These are phyloP conservation scores for Rosa hybrid DNA, from an alignment of 331 rosid species.

Conservation along the genomic window DNA sequence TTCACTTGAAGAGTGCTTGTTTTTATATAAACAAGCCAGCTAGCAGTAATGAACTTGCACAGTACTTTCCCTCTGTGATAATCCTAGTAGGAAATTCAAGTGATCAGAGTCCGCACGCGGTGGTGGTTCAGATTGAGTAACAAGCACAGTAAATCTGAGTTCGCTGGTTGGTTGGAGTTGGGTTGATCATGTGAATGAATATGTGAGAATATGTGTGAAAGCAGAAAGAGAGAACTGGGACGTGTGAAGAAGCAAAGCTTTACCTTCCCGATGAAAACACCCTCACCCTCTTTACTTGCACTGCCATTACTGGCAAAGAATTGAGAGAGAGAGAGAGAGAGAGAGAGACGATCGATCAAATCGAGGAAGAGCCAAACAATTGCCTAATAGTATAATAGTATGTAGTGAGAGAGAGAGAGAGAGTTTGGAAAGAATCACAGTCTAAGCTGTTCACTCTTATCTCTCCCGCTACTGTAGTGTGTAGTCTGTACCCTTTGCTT, in stretches of 20 bases:
- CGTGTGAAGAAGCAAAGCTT: conserved; percentile 41
- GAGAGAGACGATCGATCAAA: conserved; percentile 53
- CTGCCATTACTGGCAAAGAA: conserved; percentile 63
- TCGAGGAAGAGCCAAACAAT: conserved; percentile 66
- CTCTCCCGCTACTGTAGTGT: conserved; percentile 9
- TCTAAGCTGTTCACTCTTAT: conserved; percentile 10
- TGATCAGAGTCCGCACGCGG: conserved; percentile 9
- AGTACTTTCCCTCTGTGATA: not conserved
- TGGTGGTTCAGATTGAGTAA: conserved; percentile 3
- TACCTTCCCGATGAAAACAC: conserved; percentile 96
- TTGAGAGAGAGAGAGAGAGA: conserved; percentile 29
- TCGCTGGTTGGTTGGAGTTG: not conserved
- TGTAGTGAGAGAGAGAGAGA: conserved; percentile 11
- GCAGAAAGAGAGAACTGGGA: conserved; percentile 2
- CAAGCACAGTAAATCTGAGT: conserved; percentile 1
- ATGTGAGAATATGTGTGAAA: conserved; percentile 16
- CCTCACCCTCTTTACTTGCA: conserved; percentile 60
- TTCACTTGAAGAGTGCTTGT: conserved; percentile 36
- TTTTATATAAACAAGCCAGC: not conserved
- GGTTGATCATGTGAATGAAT: conserved; percentile 10
- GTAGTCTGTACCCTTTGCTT: conserved; percentile 9
- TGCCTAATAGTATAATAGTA: conserved; percentile 8
- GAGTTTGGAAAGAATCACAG: conserved; percentile 9
- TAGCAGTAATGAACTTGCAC: not conserved
- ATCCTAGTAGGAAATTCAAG: not conserved